A percentile compares a stretch with the other conserved stretches of the same genome.
These are phyloP conservation scores for Boletus pseudopeckii DNA, from an alignment of 768 basidiomycete genomes.

Conservation along the genomic window DNA sequence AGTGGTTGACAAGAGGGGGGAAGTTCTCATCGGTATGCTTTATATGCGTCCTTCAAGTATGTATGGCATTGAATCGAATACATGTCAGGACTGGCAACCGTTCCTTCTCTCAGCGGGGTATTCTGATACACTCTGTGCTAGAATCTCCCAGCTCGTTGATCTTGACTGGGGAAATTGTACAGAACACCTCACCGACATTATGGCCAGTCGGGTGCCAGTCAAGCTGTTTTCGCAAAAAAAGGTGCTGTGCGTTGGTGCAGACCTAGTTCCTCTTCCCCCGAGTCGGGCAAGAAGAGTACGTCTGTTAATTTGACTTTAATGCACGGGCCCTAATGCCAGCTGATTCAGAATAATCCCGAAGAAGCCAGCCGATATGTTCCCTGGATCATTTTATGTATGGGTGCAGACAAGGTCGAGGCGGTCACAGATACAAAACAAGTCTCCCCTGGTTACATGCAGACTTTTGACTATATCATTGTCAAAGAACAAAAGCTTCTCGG, in stretches of 20 bases:
- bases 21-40: slow-evolving; percentile 30
- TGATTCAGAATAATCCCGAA: slow-evolving; percentile 22
- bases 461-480: slow-evolving; percentile 65
- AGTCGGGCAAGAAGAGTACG: slow-evolving; percentile 25
- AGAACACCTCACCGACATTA: slow-evolving; percentile 57
- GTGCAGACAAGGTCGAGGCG: slow-evolving; percentile 68
- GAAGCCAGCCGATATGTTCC: slow-evolving; percentile 48
- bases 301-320: not conserved
- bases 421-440: slow-evolving; percentile 43
- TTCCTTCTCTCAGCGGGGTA: slow-evolving; percentile 57
- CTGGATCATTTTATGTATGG: slow-evolving; percentile 75
- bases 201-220: slow-evolving; percentile 51
- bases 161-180: slow-evolving; percentile 45
- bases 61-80: slow-evolving; percentile 8
- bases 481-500: slow-evolving; percentile 37
- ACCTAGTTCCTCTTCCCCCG: slow-evolving; percentile 46
- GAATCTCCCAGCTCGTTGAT: slow-evolving; percentile 48
- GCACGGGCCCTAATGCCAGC: not conserved
- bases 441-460: slow-evolving; percentile 20
- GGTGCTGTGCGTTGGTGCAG: slow-evolving; percentile 59
- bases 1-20: slow-evolving; percentile 42
- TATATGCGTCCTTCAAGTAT: not conserved
- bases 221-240: slow-evolving; percentile 54
- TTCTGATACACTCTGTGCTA: slow-evolving; percentile 37
- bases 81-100: slow-evolving; percentile 53